Conservation (phyloP, 352 stramenopile genomes). For the Pythium chondricola region DNA sequence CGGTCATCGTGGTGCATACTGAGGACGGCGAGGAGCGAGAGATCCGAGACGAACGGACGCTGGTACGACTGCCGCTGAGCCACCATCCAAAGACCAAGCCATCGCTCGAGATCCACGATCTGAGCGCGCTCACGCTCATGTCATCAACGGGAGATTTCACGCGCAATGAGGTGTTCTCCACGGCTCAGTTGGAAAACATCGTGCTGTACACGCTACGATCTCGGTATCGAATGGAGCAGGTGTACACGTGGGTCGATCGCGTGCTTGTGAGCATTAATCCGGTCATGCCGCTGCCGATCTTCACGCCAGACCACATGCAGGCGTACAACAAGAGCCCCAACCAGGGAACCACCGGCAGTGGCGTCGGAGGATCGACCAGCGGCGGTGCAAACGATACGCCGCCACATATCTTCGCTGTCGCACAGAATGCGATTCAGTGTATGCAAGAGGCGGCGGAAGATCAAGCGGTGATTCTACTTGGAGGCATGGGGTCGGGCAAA, state of each 20-base stretch:
- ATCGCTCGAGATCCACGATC: slow-evolving; percentile 49
- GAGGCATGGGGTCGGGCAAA: slow-evolving; percentile 69
- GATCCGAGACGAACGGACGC: slow-evolving; percentile 42
- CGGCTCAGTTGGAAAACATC: slow-evolving; percentile 64
- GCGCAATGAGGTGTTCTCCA: slow-evolving; percentile 51
- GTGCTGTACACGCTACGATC: slow-evolving; percentile 67
- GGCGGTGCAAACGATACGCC: slow-evolving; percentile 53
- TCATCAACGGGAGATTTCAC: slow-evolving; percentile 46
- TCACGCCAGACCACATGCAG: slow-evolving; percentile 80
- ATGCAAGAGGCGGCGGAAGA: slow-evolving; percentile 80
- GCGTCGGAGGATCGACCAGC: slow-evolving; percentile 34
- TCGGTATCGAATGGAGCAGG: slow-evolving; percentile 72
- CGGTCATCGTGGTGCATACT: slow-evolving; percentile 72
- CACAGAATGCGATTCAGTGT: slow-evolving; percentile 65
- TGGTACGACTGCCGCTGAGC: slow-evolving; percentile 46
- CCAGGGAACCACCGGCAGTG: too few relatives aligned
- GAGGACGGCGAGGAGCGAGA: slow-evolving; percentile 78
- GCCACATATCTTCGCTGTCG: slow-evolving; percentile 72
- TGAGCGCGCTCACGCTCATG: slow-evolving; percentile 64
- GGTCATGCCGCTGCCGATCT: slow-evolving; percentile 61
- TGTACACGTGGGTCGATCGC: slow-evolving; percentile 80
- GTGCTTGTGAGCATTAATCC: slow-evolving; percentile 74
- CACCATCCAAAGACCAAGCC: slow-evolving; percentile 65
- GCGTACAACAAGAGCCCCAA: slow-evolving; percentile 66
- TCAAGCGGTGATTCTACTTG: slow-evolving; percentile 69